Base-by-base conservation (phyloP, 2,329 filamentous ascomycete genomes). In the Aspergillus fijiensis region DNA sequence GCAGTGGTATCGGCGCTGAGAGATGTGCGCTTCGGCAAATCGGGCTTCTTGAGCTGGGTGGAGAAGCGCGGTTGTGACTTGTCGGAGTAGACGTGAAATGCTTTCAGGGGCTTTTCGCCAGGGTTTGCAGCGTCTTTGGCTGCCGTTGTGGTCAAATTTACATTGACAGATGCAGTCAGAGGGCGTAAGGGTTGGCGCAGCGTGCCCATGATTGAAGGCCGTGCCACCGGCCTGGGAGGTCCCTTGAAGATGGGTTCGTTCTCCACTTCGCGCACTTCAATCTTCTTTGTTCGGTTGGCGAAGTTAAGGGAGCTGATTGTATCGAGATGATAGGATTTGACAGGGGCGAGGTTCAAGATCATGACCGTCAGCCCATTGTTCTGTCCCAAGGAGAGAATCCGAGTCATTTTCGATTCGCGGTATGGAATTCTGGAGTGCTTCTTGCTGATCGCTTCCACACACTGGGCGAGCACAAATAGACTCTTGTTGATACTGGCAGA, bases 401-500 rank as follows among this genome's bases (percentile, higher is more conserved):
- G 86, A 0, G 95, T 98, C 94, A 98, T 97, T 81, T 98, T 97
- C 57, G 90, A 95, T 74, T 97, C 94, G 59, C 94, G 85, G 74
- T 96, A 98, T 0, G 95, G 94, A 70, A 98, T 94, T 35, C 94
- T 86, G 68, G 77, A 75, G 61, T 87, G 85, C 69, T 88, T 88
- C 72, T 86, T 87, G 70, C 89, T 90, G 72, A 98, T 98, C 58
- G 94, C 94, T 73, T 98, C 94, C 56, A 98, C 94, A 69, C 94
- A 98, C 74, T 96, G 92, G 49, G 92, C 94, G 52, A 98, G 80
- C 19, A 97, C 93, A 70, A 98, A 98, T 6, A 98, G 82, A 64
- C 91, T 96, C 80, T 97, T 98, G 83, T 98, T 98, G 81, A 98
- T 98, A 70, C 91, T 94, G 0, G 94, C 92, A 45, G 92, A 96